Conservation (phyloP, 805 yeast genomes). For the Maudiozyma serrabonitensis region DNA sequence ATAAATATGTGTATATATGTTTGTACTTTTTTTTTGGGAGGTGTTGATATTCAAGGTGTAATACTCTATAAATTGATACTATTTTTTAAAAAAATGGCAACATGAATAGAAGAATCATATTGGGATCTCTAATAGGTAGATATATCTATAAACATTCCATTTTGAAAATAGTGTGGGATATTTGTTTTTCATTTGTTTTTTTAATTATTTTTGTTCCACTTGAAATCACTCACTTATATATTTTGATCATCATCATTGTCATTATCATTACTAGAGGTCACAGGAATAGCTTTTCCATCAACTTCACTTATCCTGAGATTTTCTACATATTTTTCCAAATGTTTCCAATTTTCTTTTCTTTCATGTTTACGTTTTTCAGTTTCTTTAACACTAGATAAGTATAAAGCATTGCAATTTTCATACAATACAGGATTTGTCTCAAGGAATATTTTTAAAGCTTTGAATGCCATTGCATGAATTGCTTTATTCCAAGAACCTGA, state of each 20-base stretch:
- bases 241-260: background rate
- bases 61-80: background rate
- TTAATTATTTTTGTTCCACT: background rate
- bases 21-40: background rate
- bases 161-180: too few species aligned
- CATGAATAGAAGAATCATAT: background rate
- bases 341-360: constrained; percentile 61
- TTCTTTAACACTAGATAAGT: constrained; percentile 70
- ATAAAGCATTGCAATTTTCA: constrained; percentile 84
- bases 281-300: background rate
- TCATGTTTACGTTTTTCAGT: constrained; percentile 54
- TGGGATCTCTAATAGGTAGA: background rate
- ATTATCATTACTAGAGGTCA: background rate
- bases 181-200: background rate
- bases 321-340: constrained; percentile 52
- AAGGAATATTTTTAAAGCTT: constrained; percentile 83
- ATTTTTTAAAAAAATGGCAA: background rate
- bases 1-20: background rate
- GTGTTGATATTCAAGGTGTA: background rate
- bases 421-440: constrained; percentile 85
- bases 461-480: constrained; percentile 81
- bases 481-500: constrained; percentile 86
- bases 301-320: constrained; percentile 15
- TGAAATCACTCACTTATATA: background rate
- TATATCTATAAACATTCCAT: too few species aligned